A percentile compares a stretch with the other conserved stretches of the same genome.
phyloP scores from a whole-genome alignment of 1,139 yeast genomes.

The Debaryomyces sp. region DNA sequence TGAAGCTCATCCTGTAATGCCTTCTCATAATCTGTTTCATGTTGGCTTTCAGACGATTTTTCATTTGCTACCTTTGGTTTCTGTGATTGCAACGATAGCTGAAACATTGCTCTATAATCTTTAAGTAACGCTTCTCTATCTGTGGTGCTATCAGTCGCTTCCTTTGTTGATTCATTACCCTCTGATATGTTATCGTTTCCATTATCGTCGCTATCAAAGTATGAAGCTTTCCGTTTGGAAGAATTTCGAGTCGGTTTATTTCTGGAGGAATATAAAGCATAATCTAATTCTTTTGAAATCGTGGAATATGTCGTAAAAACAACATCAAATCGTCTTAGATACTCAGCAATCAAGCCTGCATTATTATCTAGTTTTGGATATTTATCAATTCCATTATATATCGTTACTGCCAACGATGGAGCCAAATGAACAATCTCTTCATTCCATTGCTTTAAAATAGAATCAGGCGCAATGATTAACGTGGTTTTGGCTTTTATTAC shows the following conservation, averaged over 20 bases:
- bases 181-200: conserved; percentile 10
- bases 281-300: conserved; percentile 75
- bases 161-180: background rate
- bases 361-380: conserved; percentile 48
- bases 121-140: conserved; percentile 19
- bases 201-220: conserved; percentile 15
- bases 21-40: conserved; percentile 37
- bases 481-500: conserved; percentile 68
- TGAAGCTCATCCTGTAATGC: conserved; percentile 41
- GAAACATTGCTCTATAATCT: conserved; percentile 33
- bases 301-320: conserved; percentile 78
- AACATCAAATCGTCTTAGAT: conserved; percentile 65
- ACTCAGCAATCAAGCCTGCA: conserved; percentile 48
- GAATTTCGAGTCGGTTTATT: conserved; percentile 54
- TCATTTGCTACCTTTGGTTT: conserved; percentile 36
- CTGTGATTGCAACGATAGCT: conserved; percentile 25
- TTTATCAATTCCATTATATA: conserved; percentile 63
- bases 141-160: background rate
- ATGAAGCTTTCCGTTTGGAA: conserved; percentile 15
- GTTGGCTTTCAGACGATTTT: conserved; percentile 23
- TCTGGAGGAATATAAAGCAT: conserved; percentile 71
- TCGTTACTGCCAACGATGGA: conserved; percentile 55
- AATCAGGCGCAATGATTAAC: conserved; percentile 79
- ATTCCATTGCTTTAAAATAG: conserved; percentile 83
- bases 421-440: conserved; percentile 69